These are phyloP conservation scores for Fulvia fulva DNA, from an alignment of 2,329 filamentous ascomycete species.

Conservation along the genomic window DNA sequence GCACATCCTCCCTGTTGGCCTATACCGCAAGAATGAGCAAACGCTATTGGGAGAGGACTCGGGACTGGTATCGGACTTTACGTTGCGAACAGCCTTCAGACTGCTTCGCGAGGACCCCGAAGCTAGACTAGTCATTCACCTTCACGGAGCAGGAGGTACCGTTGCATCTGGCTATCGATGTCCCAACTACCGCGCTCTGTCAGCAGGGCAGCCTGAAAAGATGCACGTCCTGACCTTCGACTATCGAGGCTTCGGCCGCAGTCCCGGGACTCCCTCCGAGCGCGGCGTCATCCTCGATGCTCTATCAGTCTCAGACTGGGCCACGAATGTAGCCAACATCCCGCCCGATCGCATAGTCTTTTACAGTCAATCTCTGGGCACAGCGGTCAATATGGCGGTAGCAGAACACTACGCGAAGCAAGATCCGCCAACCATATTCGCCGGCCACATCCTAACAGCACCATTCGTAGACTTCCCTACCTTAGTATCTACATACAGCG, in stretches of 20 bases:
- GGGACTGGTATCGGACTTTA: slow-evolving; percentile 53
- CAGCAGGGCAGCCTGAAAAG: slow-evolving; percentile 47
- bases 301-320: slow-evolving; percentile 52
- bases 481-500: slow-evolving; percentile 54
- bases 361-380: slow-evolving; percentile 58
- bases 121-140: slow-evolving; percentile 59
- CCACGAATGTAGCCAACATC: slow-evolving; percentile 49
- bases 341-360: slow-evolving; percentile 55
- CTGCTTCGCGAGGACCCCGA: slow-evolving; percentile 61
- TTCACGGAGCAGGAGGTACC: slow-evolving; percentile 57
- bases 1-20: slow-evolving; percentile 48
- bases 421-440: slow-evolving; percentile 46
- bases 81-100: slow-evolving; percentile 55
- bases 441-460: slow-evolving; percentile 54
- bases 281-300: slow-evolving; percentile 41
- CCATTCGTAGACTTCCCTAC: slow-evolving; percentile 54
- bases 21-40: slow-evolving; percentile 43
- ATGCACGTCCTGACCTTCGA: slow-evolving; percentile 59
- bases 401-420: slow-evolving; percentile 43
- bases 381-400: slow-evolving; percentile 48
- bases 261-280: slow-evolving; percentile 49
- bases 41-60: slow-evolving; percentile 40
- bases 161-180: slow-evolving; percentile 54
- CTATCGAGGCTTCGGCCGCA: slow-evolving; percentile 58
- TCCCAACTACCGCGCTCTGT: slow-evolving; percentile 55